A percentile compares a stretch with the other conserved stretches of the same genome.
These are phyloP conservation scores for Leucosporidium creatinivorum DNA, from an alignment of 768 basidiomycete species.

Conservation along the genomic window DNA sequence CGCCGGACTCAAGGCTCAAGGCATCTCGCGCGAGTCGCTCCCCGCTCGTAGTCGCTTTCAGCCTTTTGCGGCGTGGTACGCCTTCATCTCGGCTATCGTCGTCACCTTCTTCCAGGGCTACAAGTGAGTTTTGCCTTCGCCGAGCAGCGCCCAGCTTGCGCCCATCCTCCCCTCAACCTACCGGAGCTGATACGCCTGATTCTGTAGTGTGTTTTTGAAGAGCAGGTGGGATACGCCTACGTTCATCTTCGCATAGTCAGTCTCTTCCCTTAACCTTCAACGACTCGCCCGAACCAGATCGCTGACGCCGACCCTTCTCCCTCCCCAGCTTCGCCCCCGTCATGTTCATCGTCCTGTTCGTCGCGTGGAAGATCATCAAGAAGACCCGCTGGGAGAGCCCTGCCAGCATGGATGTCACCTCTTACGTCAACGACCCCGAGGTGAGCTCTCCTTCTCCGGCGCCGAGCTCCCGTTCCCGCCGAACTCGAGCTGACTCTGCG, in stretches of 20 bases:
- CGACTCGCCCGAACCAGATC: no score
- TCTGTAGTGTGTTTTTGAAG: no score
- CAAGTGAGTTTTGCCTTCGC: not conserved
- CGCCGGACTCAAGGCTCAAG: not conserved
- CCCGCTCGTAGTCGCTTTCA: not conserved
- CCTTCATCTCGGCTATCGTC: not conserved
- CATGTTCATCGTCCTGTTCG: not conserved
- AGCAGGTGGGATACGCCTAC: not conserved
- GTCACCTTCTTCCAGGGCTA: not conserved
- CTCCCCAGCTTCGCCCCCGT: not conserved
- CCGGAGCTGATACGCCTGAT: not conserved
- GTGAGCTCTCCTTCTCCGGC: no score
- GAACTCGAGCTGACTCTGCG: no score
- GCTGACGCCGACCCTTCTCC: not conserved
- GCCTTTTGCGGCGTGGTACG: not conserved
- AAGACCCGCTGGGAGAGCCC: not conserved
- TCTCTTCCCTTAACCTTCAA: no score
- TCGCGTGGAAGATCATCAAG: conserved; percentile 3
- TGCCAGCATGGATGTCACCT: no score
- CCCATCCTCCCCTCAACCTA: no score
- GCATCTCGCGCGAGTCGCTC: not conserved
- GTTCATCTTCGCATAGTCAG: not conserved
- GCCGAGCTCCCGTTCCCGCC: no score
- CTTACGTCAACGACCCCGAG: no score
- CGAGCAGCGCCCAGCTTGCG: no score